Percentiles rank a stretch among this genome's conserved stretches.
phyloP scores from a whole-genome alignment of 1,284 basidiomycete genomes.

The Cryptococcus hybrid region DNA sequence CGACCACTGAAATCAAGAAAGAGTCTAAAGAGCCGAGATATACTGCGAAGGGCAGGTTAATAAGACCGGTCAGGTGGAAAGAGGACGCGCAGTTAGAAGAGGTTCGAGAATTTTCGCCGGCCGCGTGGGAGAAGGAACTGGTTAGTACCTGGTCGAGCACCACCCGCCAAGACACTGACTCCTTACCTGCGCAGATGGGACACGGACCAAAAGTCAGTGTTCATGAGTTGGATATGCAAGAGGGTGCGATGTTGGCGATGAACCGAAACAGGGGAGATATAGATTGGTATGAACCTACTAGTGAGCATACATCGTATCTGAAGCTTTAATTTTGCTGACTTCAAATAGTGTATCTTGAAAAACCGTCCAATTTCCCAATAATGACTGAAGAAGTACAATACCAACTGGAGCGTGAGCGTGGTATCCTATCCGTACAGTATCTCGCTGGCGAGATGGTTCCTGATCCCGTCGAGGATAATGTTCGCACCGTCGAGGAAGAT shows the following conservation, averaged over 20 bases:
- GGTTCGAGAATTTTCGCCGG: slow-evolving; percentile 28
- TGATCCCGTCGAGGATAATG: slow-evolving; percentile 22
- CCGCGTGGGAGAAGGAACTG: slow-evolving; percentile 31
- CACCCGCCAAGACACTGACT: neutral
- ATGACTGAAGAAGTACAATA: slow-evolving; percentile 15
- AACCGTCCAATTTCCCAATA: neutral
- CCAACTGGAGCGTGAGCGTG: slow-evolving; percentile 36
- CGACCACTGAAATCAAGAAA: slow-evolving; percentile 3
- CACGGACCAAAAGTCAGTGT: slow-evolving; percentile 24
- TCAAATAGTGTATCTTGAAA: slow-evolving; percentile 2
- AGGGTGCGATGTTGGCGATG: slow-evolving; percentile 30
- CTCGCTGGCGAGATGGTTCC: slow-evolving; percentile 12
- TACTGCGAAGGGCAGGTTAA: slow-evolving; percentile 22
- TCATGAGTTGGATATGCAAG: slow-evolving; percentile 31
- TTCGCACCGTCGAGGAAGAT: slow-evolving; percentile 13
- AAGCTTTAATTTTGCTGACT: neutral
- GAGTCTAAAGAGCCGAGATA: slow-evolving; percentile 7
- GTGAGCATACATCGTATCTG: slow-evolving; percentile 7
- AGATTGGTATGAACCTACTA: slow-evolving; percentile 37
- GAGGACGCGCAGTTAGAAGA: slow-evolving; percentile 24
- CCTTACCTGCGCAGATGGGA: slow-evolving; percentile 6
- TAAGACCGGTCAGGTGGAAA: slow-evolving; percentile 36
- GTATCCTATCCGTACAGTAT: slow-evolving; percentile 28
- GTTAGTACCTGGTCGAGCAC: neutral
- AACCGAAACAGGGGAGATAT: slow-evolving; percentile 15